Percentiles rank a stretch among this genome's conserved stretches.
These are phyloP conservation scores for Lactarius sanguifluus DNA, from an alignment of 768 basidiomycete genomes.

Conservation along the genomic window DNA sequence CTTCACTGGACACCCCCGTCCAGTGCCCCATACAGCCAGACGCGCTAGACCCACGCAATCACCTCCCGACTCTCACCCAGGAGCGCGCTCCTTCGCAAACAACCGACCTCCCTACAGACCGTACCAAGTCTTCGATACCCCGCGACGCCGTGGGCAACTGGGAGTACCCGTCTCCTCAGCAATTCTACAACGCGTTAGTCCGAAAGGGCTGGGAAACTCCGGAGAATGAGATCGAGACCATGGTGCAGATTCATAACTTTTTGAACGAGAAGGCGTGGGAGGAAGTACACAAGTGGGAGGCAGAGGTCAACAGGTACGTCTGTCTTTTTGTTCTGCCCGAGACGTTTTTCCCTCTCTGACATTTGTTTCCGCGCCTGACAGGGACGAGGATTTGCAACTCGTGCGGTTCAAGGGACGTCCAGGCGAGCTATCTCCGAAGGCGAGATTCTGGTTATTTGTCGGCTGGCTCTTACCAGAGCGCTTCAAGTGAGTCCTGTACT, in stretches of 20 bases:
- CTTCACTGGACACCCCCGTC: conserved; percentile 35
- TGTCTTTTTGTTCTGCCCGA: neutral
- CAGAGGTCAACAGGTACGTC: conserved; percentile 58
- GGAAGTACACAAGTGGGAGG: conserved; percentile 94
- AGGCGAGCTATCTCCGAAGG: conserved; percentile 93
- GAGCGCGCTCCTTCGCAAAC: conserved; percentile 57
- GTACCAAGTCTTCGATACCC: conserved; percentile 84
- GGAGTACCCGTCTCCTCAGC: conserved; percentile 98
- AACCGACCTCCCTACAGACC: conserved; percentile 63
- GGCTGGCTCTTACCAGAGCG: conserved; percentile 86
- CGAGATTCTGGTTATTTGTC: conserved; percentile 79
- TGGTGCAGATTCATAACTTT: conserved; percentile 99
- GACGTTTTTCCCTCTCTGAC: neutral
- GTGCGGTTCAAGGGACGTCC: conserved; percentile 87
- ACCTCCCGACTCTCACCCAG: conserved; percentile 86
- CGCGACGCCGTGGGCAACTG: conserved; percentile 60
- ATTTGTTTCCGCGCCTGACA: conserved; percentile 34
- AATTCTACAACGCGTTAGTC: conserved; percentile 96
- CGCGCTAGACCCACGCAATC: conserved; percentile 68
- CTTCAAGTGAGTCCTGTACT: conserved; percentile 66
- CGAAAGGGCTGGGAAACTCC: conserved; percentile 98
- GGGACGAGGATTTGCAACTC: conserved; percentile 68
- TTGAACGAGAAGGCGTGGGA: conserved; percentile 96
- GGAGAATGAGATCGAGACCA: conserved; percentile 91
- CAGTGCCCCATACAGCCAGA: conserved; percentile 66